Percentiles rank a stretch among this genome's conserved stretches.
Evolutionary conservation across 371 early-diverging fungal genomes (phyloP).

Genomic region (Mucor circinelloides): DNA sequence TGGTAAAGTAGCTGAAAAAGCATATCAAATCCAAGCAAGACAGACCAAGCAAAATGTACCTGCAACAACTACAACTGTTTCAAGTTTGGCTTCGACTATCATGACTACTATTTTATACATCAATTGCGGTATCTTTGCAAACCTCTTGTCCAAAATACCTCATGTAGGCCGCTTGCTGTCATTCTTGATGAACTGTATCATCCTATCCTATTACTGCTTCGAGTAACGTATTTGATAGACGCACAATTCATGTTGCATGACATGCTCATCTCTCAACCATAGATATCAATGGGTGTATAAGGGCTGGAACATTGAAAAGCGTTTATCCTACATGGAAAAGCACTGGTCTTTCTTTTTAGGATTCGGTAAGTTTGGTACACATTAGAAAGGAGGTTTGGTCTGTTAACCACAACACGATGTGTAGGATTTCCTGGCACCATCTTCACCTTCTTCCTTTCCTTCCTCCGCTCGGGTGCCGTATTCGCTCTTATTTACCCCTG

Average conservation of each 20-base stretch:
- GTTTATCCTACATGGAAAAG: slow-evolving; percentile 51
- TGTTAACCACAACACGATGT: background rate
- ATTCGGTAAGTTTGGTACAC: slow-evolving; percentile 37
- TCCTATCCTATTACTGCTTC: slow-evolving; percentile 49
- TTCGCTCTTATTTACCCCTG: slow-evolving; percentile 52
- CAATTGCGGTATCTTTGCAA: slow-evolving; percentile 39
- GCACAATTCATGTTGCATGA: background rate
- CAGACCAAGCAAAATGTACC: slow-evolving; percentile 6
- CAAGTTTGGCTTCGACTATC: slow-evolving; percentile 37
- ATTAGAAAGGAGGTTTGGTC: background rate
- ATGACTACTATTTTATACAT: slow-evolving; percentile 44
- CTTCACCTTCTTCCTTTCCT: slow-evolving; percentile 50
- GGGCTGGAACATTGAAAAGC: slow-evolving; percentile 53
- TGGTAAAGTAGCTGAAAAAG: slow-evolving; percentile 42
- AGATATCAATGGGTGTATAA: slow-evolving; percentile 58
- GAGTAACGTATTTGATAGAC: slow-evolving; percentile 28
- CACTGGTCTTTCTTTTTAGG: slow-evolving; percentile 62
- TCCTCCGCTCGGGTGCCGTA: slow-evolving; percentile 48
- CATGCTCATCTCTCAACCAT: background rate
- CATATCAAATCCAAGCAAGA: slow-evolving; percentile 27
- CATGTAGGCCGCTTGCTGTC: slow-evolving; percentile 39
- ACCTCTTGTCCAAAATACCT: slow-evolving; percentile 37
- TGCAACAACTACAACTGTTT: slow-evolving; percentile 2
- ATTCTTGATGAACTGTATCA: slow-evolving; percentile 45
- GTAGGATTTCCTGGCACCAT: slow-evolving; percentile 43